A percentile compares a stretch with the other conserved stretches of the same genome.
phyloP scores from a whole-genome alignment of 805 yeast genomes.

The Debaryomyces tyrocola region DNA sequence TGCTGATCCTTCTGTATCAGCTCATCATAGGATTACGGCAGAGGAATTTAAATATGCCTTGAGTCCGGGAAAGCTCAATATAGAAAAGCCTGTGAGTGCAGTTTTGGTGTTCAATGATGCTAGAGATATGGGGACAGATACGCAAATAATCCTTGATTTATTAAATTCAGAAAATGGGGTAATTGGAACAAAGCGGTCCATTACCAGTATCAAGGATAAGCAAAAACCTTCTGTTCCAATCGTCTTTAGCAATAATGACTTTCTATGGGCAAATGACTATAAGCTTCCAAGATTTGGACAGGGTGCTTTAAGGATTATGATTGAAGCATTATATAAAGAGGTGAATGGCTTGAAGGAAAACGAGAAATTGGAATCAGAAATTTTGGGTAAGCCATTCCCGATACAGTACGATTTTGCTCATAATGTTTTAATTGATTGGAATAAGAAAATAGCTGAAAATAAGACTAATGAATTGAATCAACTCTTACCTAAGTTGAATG shows the following conservation, averaged over 20 bases:
- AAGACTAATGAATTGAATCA: slow-evolving; percentile 16
- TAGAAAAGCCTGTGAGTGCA: slow-evolving; percentile 59
- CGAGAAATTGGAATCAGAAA: slow-evolving; percentile 47
- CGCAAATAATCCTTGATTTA: slow-evolving; percentile 74
- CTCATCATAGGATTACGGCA: slow-evolving; percentile 58
- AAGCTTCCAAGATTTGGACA: slow-evolving; percentile 81
- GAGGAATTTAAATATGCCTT: slow-evolving; percentile 47
- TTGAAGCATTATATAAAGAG: slow-evolving; percentile 59
- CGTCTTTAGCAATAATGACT: slow-evolving; percentile 79
- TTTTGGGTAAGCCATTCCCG: slow-evolving; percentile 80
- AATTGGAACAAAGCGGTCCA: slow-evolving; percentile 57
- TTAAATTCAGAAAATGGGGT: slow-evolving; percentile 62
- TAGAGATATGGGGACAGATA: slow-evolving; percentile 81
- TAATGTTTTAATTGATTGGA: slow-evolving; percentile 61
- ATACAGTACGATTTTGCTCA: slow-evolving; percentile 84
- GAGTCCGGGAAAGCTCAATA: slow-evolving; percentile 24
- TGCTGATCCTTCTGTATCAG: slow-evolving; percentile 60
- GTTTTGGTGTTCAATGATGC: slow-evolving; percentile 86
- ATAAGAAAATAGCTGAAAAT: slow-evolving; percentile 30
- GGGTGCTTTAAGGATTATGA: slow-evolving; percentile 73
- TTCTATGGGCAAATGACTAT: slow-evolving; percentile 86
- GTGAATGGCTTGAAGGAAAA: slow-evolving; percentile 43
- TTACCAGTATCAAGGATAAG: slow-evolving; percentile 7
- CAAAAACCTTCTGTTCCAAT: slow-evolving; percentile 64
- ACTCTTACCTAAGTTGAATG: slow-evolving; percentile 46